Evolutionary conservation across 768 basidiomycete species (phyloP), one percentile per base, ranked within the genome.

Genomic region (Xerocomus potaroensis): DNA sequence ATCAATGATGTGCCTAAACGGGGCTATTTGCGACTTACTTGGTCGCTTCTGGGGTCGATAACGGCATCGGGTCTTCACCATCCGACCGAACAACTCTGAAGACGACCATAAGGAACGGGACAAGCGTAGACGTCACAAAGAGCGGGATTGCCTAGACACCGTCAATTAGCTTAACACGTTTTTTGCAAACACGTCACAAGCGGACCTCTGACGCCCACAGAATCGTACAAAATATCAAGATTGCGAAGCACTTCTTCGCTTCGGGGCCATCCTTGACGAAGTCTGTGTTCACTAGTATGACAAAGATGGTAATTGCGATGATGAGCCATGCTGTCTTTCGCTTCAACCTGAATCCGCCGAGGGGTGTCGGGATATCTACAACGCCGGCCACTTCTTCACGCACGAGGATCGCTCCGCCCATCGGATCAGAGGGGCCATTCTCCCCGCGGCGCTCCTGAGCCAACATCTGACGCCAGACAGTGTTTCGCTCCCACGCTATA

Each of bases 401-500:
- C 16, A 80, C 50, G 15, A 82, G 64, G 12, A 70, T 70, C 1
- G 70, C 78, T 8, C 80, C 82, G 14, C 72, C 58, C 31, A 56
- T 54, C 23, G 64, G 53, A 40, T 69, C 72, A 47, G 67, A 47
- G 51, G 69, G 41, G 34, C 69, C 62, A 21, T 53, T 16, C 21
- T 47, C 41, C 15, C 90, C 87, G 4, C 81, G 76, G 23, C 90
- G 78, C 56, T 90, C 87, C 32, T 81, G 78, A 3, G 82, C 84
- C 49, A 96, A 87, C 92, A 96, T 94, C 65, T 91, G 86, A 21
- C 91, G 77, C 96, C 96, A 99, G 11, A 98, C 86, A 1, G 96
- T 99, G 60, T 98, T 93, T 26, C 96, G 80, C 60, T 98, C 95
- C 83, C 94, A 95, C 3, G 95, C 94, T 51, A 95, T 87, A 61